Percentiles rank a stretch among this genome's conserved stretches.
These are phyloP conservation scores for Nakaseomyces bracarensis DNA, from an alignment of 1,139 yeast species.

Conservation along the genomic window DNA sequence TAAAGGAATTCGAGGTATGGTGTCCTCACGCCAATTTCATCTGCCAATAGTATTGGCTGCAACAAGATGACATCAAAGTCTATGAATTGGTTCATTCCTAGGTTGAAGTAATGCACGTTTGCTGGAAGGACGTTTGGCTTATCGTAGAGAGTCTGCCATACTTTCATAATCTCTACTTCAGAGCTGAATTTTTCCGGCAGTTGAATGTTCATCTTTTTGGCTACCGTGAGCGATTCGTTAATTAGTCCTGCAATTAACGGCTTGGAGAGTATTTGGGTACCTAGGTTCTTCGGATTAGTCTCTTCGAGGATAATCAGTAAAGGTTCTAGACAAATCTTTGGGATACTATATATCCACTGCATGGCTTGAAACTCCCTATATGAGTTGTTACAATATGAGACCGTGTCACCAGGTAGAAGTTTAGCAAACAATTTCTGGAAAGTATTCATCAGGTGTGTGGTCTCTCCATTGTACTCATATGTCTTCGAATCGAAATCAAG, in stretches of 20 bases:
- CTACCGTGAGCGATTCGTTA: conserved; percentile 60
- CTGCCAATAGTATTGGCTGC: conserved; percentile 81
- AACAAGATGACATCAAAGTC: conserved; percentile 66
- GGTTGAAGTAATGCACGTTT: neutral
- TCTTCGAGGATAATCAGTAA: conserved; percentile 64
- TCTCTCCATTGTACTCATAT: conserved; percentile 1
- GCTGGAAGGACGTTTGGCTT: neutral
- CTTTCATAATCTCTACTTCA: conserved; percentile 3
- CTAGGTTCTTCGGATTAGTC: conserved; percentile 49
- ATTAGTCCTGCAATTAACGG: conserved; percentile 76
- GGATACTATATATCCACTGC: conserved; percentile 81
- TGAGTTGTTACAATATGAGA: conserved; percentile 29
- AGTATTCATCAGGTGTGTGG: conserved; percentile 9
- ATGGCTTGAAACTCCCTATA: conserved; percentile 57
- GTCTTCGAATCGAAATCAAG: conserved; percentile 1
- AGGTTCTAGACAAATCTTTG: conserved; percentile 71
- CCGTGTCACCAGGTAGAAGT: conserved; percentile 33
- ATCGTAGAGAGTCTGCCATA: conserved; percentile 1
- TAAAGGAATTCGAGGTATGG: conserved; percentile 85
- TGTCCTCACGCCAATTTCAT: conserved; percentile 74
- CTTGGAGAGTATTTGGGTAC: conserved; percentile 64
- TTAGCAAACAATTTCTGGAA: conserved; percentile 26
- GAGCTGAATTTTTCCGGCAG: conserved; percentile 1
- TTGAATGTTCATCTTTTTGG: conserved; percentile 65
- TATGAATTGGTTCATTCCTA: conserved; percentile 21